Conservation (phyloP, 805 yeast species). For the Myxozyma lipomycoides region DNA sequence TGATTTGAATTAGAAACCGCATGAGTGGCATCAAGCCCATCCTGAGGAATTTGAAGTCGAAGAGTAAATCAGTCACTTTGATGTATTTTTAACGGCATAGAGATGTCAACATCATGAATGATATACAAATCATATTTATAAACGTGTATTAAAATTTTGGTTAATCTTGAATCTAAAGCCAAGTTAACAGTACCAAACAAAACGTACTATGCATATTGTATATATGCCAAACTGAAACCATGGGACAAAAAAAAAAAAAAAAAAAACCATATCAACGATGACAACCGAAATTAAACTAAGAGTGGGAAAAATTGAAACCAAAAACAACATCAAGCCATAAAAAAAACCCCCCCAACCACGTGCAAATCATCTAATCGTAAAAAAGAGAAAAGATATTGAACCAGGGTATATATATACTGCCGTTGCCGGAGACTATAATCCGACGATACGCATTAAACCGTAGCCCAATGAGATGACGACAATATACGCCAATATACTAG, state of each 20-base stretch:
- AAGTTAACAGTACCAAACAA: too few relatives aligned
- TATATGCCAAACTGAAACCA: too few relatives aligned
- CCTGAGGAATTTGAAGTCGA: conserved; percentile 27
- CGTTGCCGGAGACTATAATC: conserved; percentile 40
- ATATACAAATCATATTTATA: too few relatives aligned
- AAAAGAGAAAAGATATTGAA: neutral
- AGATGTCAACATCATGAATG: neutral
- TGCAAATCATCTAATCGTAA: neutral
- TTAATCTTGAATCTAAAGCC: too few relatives aligned
- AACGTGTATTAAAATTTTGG: too few relatives aligned
- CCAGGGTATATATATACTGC: neutral
- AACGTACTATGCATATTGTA: too few relatives aligned
- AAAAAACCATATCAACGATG: neutral
- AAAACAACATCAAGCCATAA: neutral
- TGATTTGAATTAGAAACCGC: conserved; percentile 14
- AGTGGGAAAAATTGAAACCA: conserved; percentile 4
- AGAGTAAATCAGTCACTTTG: neutral
- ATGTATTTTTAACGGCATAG: neutral
- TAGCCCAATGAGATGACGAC: conserved; percentile 79
- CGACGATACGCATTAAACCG: conserved; percentile 57
- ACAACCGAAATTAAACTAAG: too few relatives aligned
- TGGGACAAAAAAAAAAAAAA: neutral
- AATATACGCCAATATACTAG: conserved; percentile 69
- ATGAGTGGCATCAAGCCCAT: conserved; percentile 29
- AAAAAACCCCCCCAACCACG: neutral